A percentile compares a stretch with the other conserved stretches of the same genome.
Evolutionary conservation across 2,329 filamentous ascomycete species (phyloP).

Genomic region (Hirsutella rhossiliensis): DNA sequence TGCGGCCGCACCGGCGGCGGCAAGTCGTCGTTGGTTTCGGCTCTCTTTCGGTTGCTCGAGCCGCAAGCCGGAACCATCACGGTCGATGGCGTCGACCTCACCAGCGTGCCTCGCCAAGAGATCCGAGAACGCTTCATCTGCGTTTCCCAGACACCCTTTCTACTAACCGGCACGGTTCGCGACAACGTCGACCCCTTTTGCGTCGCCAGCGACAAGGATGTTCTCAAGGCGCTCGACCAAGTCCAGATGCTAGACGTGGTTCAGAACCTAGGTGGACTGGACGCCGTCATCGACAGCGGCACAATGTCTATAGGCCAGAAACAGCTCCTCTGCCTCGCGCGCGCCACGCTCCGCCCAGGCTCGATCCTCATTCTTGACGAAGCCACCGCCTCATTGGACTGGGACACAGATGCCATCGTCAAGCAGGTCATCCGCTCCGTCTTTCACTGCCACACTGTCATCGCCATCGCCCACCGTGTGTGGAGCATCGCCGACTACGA

Average conservation of each 20-base stretch:
- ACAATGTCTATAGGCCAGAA: slow-evolving; percentile 28
- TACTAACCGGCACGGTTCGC: slow-evolving; percentile 33
- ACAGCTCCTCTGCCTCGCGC: slow-evolving; percentile 28
- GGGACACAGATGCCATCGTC: slow-evolving; percentile 18
- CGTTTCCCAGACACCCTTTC: slow-evolving; percentile 38
- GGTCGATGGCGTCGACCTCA: slow-evolving; percentile 29
- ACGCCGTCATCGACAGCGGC: slow-evolving; percentile 15
- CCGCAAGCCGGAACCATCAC: slow-evolving; percentile 25
- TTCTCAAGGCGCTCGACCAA: slow-evolving; percentile 28
- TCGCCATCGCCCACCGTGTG: slow-evolving; percentile 22
- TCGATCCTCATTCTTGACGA: slow-evolving; percentile 26
- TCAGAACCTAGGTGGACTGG: slow-evolving; percentile 23
- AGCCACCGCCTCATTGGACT: slow-evolving; percentile 20
- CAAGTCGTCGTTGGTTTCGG: slow-evolving; percentile 23
- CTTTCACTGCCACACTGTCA: slow-evolving; percentile 35
- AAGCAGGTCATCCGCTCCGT: slow-evolving; percentile 17
- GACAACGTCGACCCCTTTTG: slow-evolving; percentile 33
- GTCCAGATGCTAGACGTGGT: no score
- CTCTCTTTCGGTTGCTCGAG: slow-evolving; percentile 35
- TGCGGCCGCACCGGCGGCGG: slow-evolving; percentile 30
- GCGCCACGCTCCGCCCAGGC: slow-evolving; percentile 21
- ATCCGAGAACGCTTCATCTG: slow-evolving; percentile 22
- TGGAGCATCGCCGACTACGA: no score
- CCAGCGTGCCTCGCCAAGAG: slow-evolving; percentile 7
- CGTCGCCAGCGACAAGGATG: slow-evolving; percentile 22